Evolutionary conservation across 352 stramenopile species (phyloP), one percentile per base, ranked within the genome.

Genomic region (Pythium aristosporum): DNA sequence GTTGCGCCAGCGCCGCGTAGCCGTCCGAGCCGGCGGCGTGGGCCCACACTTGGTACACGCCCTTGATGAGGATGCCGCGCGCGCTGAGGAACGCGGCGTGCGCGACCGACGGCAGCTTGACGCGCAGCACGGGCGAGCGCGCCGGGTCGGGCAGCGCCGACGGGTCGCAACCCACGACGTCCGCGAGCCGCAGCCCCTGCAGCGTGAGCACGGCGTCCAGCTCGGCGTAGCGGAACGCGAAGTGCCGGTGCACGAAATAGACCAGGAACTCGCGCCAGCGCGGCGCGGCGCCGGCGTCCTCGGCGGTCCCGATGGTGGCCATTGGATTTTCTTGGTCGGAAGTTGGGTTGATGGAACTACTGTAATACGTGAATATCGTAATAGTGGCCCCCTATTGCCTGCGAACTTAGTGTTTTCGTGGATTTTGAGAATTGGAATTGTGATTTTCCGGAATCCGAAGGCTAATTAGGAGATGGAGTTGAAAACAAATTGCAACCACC

Each of bases 171-270:
- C 66, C 67, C 10, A 79, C 78, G 18, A 74, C 62, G 12, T 74
- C 71, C 3, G 69, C 49, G 16, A 73, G 62, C 10, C 60, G 55
- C 2, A 93, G 69, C 3, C 72, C 49, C 51, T 92, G 83, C 61
- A 95, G 66, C 46, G 73, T 75, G 44, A 93, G 70, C 59, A 95
- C 64, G 34, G 86, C 82, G 65, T 91, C 80, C 34, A 95, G 68
- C 65, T 95, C 86, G 20, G 86, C 82, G 58, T 92, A 91, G 20
- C 86, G 82, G 69, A 93, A 93, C 50, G 86, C 75, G 39, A 91
- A 92, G 76, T 92, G 83, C 48, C 83, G 81, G 60, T 92, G 83
- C 69, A 92, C 83, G 69, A 89, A 92, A 65, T 86, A 90, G 23
- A 92, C 82, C 56, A 92, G 76, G 68, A 88, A 92, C 67, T 89